phyloP scores from a whole-genome alignment of 2,329 filamentous ascomycete genomes.

The Didymella exigua region DNA sequence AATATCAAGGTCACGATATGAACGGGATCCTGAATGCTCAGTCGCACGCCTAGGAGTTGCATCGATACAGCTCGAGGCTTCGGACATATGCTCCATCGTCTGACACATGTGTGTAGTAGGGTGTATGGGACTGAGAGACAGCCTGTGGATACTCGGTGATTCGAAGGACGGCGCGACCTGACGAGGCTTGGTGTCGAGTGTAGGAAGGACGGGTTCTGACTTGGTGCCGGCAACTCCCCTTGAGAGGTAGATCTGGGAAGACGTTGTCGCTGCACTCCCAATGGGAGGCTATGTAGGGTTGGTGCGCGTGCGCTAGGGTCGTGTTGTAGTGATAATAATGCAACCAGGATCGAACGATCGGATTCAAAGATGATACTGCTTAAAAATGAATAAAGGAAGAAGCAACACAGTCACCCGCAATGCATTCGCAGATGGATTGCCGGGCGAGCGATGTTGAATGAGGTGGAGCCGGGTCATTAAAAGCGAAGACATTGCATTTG shows the following conservation, averaged over 20 bases:
- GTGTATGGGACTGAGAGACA: constrained; percentile 20
- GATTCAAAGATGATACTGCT: not conserved
- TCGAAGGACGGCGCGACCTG: constrained; percentile 24
- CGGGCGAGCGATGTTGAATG: not conserved
- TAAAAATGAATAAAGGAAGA: not conserved
- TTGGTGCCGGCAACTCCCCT: constrained; percentile 50
- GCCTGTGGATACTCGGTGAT: constrained; percentile 20
- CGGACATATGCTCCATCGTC: constrained; percentile 1
- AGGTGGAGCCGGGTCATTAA: not conserved
- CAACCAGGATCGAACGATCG: not conserved
- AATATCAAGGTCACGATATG: not conserved
- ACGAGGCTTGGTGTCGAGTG: constrained; percentile 17
- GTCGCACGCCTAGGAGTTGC: not conserved
- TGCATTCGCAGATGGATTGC: not conserved
- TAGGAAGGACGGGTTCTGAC: constrained; percentile 35
- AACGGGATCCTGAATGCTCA: not conserved
- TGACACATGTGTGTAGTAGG: constrained; percentile 17
- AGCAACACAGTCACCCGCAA: not conserved
- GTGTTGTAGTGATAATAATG: not conserved
- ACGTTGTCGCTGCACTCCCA: constrained; percentile 48
- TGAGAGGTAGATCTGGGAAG: constrained; percentile 56
- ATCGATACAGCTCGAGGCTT: not conserved
- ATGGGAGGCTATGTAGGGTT: constrained; percentile 19
- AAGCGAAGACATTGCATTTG: not conserved
- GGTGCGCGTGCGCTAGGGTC: not conserved